Conservation (phyloP, 768 basidiomycete genomes). For the Tephrocybe sp. region DNA sequence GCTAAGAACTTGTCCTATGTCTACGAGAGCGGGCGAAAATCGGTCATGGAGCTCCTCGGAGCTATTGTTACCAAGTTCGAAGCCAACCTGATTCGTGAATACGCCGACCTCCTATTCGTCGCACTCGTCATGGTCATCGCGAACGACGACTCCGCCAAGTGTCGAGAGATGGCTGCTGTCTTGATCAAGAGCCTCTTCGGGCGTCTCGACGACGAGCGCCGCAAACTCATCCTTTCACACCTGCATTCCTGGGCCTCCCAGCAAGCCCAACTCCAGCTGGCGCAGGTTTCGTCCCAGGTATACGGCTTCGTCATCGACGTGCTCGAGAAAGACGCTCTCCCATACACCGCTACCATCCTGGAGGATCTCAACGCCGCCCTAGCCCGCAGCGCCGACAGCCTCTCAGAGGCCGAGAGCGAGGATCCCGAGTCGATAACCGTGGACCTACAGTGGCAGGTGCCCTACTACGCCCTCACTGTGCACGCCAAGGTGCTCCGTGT, state of each 20-base stretch:
- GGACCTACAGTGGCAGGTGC: slow-evolving; percentile 74
- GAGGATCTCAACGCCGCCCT: slow-evolving; percentile 57
- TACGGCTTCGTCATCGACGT: slow-evolving; percentile 81
- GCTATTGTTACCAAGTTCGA: slow-evolving; percentile 88
- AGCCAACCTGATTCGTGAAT: slow-evolving; percentile 67
- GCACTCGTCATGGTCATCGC: slow-evolving; percentile 90
- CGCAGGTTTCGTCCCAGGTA: slow-evolving; percentile 77
- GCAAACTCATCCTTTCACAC: slow-evolving; percentile 61
- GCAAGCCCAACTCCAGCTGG: slow-evolving; percentile 56
- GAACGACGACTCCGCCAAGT: slow-evolving; percentile 90
- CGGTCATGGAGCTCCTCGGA: slow-evolving; percentile 92
- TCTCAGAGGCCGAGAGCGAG: slow-evolving; percentile 40
- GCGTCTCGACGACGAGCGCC: slow-evolving; percentile 62
- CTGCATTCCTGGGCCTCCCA: slow-evolving; percentile 80
- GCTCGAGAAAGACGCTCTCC: slow-evolving; percentile 44
- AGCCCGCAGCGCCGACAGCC: slow-evolving; percentile 38
- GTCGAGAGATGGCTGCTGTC: slow-evolving; percentile 84
- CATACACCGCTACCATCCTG: slow-evolving; percentile 50
- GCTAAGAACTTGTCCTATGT: slow-evolving; percentile 91
- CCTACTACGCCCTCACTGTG: slow-evolving; percentile 77
- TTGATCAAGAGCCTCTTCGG: slow-evolving; percentile 77
- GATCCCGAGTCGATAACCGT: slow-evolving; percentile 52
- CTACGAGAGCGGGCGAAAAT: slow-evolving; percentile 86
- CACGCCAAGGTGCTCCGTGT: slow-evolving; percentile 62
- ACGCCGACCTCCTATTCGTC: slow-evolving; percentile 87